Evolutionary conservation across 2,329 filamentous ascomycete species (phyloP).

Genomic region (Calonectria pseudoreteaudii): DNA sequence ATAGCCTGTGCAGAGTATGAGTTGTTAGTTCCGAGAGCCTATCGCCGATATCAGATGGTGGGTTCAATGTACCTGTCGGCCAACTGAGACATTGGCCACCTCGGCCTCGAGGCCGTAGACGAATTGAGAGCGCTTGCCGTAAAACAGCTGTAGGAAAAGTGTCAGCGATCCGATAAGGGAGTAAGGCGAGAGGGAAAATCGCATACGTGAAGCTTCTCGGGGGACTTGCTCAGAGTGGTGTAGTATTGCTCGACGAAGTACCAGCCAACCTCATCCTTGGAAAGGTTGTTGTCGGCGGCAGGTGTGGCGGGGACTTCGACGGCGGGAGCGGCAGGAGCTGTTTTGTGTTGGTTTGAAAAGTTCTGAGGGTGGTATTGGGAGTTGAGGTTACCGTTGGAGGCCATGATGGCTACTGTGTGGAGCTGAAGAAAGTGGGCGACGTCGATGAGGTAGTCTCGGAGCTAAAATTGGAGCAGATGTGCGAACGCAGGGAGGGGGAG

Average conservation of each 20-base stretch:
- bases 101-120: slow-evolving; percentile 93
- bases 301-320: slow-evolving; percentile 47
- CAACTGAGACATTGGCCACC: slow-evolving; percentile 85
- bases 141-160: slow-evolving; percentile 76
- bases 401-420: slow-evolving; percentile 55
- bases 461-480: slow-evolving; percentile 33
- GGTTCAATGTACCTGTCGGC: slow-evolving; percentile 74
- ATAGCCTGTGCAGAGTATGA: slow-evolving; percentile 73
- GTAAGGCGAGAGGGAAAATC: background rate
- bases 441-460: slow-evolving; percentile 24
- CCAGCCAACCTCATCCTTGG: slow-evolving; percentile 98
- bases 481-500: slow-evolving; percentile 34
- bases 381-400: slow-evolving; percentile 67
- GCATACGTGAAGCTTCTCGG: slow-evolving; percentile 88
- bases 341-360: slow-evolving; percentile 52
- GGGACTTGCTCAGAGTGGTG: slow-evolving; percentile 93
- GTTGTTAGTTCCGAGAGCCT: slow-evolving; percentile 24
- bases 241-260: slow-evolving; percentile 99
- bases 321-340: slow-evolving; percentile 49
- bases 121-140: slow-evolving; percentile 95
- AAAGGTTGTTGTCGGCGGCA: slow-evolving; percentile 60
- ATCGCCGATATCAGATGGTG: background rate
- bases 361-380: slow-evolving; percentile 58
- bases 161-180: slow-evolving; percentile 23
- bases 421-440: slow-evolving; percentile 14